Conservation (phyloP, 148 eudicot genomes). For the Amaranthus cruentus region DNA sequence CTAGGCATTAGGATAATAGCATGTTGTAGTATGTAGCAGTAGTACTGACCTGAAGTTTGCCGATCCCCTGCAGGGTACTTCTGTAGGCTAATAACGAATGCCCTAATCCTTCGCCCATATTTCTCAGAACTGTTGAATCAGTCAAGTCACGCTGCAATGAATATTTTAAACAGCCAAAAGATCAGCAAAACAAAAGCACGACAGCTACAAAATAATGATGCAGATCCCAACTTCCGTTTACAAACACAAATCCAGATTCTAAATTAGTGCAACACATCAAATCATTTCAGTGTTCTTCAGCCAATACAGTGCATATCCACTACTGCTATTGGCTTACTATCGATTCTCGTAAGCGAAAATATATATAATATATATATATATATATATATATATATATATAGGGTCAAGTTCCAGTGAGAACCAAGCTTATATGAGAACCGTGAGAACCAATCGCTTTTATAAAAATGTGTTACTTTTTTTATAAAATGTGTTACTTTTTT, state of each 20-base stretch:
- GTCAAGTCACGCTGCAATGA: slow-evolving; percentile 83
- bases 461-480: no score
- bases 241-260: not conserved
- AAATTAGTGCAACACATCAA: not conserved
- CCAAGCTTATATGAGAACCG: no score
- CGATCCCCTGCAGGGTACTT: slow-evolving; percentile 72
- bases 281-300: not conserved
- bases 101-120: slow-evolving; percentile 84
- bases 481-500: no score
- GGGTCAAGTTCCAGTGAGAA: no score
- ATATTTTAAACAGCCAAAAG: not conserved
- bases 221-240: no score
- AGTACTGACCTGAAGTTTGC: slow-evolving; percentile 75
- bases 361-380: no score
- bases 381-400: no score
- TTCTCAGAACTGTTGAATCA: slow-evolving; percentile 93
- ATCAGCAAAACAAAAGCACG: slow-evolving; percentile 3
- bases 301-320: no score
- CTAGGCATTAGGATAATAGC: no score
- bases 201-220: no score
- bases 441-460: no score
- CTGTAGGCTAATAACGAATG: slow-evolving; percentile 80
- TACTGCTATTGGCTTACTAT: not conserved
- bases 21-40: not conserved
- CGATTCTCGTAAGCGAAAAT: no score